Base-by-base conservation (phyloP, 805 yeast species). In the Ogataea degrootiae region DNA sequence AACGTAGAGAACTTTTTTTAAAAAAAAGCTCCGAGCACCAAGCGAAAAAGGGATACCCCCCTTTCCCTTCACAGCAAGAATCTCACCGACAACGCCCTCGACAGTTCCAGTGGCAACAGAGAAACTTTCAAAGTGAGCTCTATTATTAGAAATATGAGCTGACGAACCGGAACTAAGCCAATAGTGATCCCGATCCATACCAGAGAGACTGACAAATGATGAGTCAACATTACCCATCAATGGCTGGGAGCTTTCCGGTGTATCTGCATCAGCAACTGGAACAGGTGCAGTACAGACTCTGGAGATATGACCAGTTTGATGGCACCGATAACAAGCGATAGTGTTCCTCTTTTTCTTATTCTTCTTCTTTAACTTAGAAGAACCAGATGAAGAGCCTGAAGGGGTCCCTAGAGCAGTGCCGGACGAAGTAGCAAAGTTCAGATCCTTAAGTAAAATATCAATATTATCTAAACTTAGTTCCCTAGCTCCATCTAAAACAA, bases 151-250 rank as follows among this genome's bases (percentile, higher is more conserved):
- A 17, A 44, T 38, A 39, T 44, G 42, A 15, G 37, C 35, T 12
- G 34, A 39, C 14, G 39, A 37, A 33, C 47, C 47, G 2, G 47
- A 39, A 37, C 33, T 43, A 12, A 38, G 17, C 43, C 42, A 39
- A 44, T 31, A 44, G 5, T 17, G 17, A 23, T 37, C 36, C 8
- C n/a, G 11, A 43, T 43, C 36, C 6, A 34, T 16, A 6, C 17
- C 36, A 34, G n/a, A 15, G 6, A 34, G 17, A 7, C 17, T 15
- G 12, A 26, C 11, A 26, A 26, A 26, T 6, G 36, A n/a, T 2
- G 17, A 34, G 12, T 16, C 17, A 34, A 34, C 17, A 6, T 34
- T n/a, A 15, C 16, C 36, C n/a, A n/a, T 15, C 36, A 16, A 34
- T n/a, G 36, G 12, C 17, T 15, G 17, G 5, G 17, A 16, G 12